phyloP scores from a whole-genome alignment of 2,329 filamentous ascomycete species.

The Purpureocillium lavendulum region DNA sequence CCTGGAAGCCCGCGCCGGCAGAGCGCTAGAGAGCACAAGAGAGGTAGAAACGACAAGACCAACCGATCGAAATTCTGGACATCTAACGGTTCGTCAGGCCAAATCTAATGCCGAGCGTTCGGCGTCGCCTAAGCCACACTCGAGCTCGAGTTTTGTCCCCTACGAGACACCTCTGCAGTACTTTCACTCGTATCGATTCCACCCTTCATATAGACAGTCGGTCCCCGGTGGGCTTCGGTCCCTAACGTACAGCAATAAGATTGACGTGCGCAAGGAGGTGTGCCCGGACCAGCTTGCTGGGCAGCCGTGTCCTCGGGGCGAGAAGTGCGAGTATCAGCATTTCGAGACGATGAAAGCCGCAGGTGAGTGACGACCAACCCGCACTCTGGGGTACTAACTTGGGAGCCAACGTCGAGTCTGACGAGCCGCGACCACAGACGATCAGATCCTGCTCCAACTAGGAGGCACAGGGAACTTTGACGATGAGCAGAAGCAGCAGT shows the following conservation, averaged over 20 bases:
- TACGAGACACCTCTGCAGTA: slow-evolving; percentile 77
- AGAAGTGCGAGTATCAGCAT: slow-evolving; percentile 69
- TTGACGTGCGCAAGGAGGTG: slow-evolving; percentile 64
- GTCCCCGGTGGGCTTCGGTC: slow-evolving; percentile 76
- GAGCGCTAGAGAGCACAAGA: slow-evolving; percentile 20
- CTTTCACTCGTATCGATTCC: slow-evolving; percentile 86
- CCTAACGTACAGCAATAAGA: slow-evolving; percentile 86
- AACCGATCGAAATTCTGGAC: neutral
- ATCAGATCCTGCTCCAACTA: slow-evolving; percentile 64
- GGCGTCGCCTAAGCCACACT: slow-evolving; percentile 5
- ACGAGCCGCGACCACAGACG: slow-evolving; percentile 48
- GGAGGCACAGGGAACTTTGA: slow-evolving; percentile 58
- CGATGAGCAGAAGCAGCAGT: slow-evolving; percentile 51
- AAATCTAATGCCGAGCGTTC: slow-evolving; percentile 4
- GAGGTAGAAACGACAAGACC: slow-evolving; percentile 29
- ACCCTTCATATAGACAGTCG: slow-evolving; percentile 62
- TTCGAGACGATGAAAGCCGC: slow-evolving; percentile 41
- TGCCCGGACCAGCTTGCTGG: slow-evolving; percentile 70
- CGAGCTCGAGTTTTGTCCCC: slow-evolving; percentile 32
- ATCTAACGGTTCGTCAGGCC: slow-evolving; percentile 14
- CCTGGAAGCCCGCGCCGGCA: slow-evolving; percentile 17
- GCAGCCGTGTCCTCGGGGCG: slow-evolving; percentile 61
- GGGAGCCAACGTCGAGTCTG: slow-evolving; percentile 33
- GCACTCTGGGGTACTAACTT: slow-evolving; percentile 7
- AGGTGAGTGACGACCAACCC: slow-evolving; percentile 22